Evolutionary conservation across 805 yeast species (phyloP).

Genomic region (Hanseniaspora hatyaiensis): DNA sequence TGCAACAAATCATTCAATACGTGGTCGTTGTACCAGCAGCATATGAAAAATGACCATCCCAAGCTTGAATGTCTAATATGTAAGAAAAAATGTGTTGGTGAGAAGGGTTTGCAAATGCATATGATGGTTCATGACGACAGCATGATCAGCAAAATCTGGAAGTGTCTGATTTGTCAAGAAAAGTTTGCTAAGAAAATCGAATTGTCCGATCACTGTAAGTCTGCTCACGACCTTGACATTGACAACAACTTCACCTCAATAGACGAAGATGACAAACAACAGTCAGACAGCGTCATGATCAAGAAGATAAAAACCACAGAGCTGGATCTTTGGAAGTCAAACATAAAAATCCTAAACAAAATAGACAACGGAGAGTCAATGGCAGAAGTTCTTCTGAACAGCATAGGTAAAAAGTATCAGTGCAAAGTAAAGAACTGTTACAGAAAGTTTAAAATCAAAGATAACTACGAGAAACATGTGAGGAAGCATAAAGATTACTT

Average conservation of each 20-base stretch:
- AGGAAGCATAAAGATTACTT: constrained; percentile 29
- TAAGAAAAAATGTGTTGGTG: constrained; percentile 62
- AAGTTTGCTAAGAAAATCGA: constrained; percentile 47
- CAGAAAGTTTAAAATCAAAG: constrained; percentile 39
- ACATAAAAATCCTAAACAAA: constrained; percentile 24
- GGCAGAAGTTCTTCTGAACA: constrained; percentile 26
- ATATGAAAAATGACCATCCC: constrained; percentile 62
- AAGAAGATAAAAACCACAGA: constrained; percentile 17
- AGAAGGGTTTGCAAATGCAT: constrained; percentile 57
- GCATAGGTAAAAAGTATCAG: constrained; percentile 31
- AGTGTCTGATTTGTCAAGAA: constrained; percentile 43
- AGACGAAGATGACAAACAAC: too few relatives aligned
- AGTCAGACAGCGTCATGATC: not conserved
- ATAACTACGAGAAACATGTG: constrained; percentile 26
- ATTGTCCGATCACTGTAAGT: constrained; percentile 44
- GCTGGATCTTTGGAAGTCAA: constrained; percentile 20
- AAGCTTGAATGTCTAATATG: constrained; percentile 53
- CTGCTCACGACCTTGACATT: constrained; percentile 32
- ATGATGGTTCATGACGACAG: constrained; percentile 55
- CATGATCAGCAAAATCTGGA: constrained; percentile 49
- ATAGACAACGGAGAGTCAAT: constrained; percentile 25
- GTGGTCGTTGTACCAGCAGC: constrained; percentile 64
- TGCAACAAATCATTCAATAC: constrained; percentile 52
- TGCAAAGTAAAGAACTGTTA: constrained; percentile 45
- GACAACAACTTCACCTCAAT: not conserved